Evolutionary conservation across 2,329 filamentous ascomycete species (phyloP).

Genomic region (Lachnellula subtilissima): DNA sequence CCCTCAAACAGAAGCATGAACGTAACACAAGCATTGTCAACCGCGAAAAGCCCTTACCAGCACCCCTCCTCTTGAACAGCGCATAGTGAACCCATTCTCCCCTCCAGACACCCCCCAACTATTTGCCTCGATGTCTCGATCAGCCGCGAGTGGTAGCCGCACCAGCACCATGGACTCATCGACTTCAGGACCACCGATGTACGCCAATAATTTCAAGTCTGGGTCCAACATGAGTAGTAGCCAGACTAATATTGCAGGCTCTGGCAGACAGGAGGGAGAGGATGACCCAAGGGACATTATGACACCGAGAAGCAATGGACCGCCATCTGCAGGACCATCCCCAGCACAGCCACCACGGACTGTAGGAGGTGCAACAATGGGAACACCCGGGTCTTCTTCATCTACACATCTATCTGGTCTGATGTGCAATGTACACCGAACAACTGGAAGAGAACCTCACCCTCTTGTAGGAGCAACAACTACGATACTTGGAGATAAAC

Average conservation of each 20-base stretch:
- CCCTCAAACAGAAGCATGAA: conserved; percentile 21
- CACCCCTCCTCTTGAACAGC: conserved; percentile 20
- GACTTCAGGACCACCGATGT: conserved; percentile 20
- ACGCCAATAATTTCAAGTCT: conserved; percentile 20
- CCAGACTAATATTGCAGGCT: conserved; percentile 43
- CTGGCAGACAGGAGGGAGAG: conserved; percentile 39
- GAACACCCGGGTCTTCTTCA: conserved; percentile 42
- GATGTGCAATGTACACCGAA: conserved; percentile 72
- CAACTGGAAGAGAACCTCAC: conserved; percentile 85
- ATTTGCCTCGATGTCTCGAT: conserved; percentile 21
- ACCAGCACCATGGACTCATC: conserved; percentile 32
- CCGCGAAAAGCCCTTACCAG: conserved; percentile 30
- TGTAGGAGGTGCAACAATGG: conserved; percentile 35
- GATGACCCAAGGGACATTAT: conserved; percentile 46
- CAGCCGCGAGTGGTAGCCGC: conserved; percentile 23
- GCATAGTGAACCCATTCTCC: conserved; percentile 12
- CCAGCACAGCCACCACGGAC: conserved; percentile 43
- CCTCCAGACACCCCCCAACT: conserved; percentile 26
- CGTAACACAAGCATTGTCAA: conserved; percentile 23
- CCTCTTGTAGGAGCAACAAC: conserved; percentile 92
- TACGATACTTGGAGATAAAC: conserved; percentile 88
- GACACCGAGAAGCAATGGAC: conserved; percentile 49
- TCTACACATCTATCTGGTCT: conserved; percentile 57
- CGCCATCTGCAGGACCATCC: conserved; percentile 52
- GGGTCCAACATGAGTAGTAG: conserved; percentile 31